Conservation (phyloP, 225 moss, liverwort and hornwort genomes). For the Polytrichum commune region DNA sequence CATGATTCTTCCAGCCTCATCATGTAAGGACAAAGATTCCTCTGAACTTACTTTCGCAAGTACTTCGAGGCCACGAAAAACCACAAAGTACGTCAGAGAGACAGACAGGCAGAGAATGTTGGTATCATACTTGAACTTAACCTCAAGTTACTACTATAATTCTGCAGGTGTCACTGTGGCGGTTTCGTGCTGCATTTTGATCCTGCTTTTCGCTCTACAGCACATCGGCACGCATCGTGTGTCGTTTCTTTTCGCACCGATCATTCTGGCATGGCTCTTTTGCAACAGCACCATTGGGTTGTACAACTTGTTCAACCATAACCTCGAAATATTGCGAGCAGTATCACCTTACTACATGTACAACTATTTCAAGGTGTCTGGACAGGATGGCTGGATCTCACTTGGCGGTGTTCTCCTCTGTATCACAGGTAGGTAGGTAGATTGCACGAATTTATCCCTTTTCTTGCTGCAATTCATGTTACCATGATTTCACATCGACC, state of each 20-base stretch:
- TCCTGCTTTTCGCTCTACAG: conserved; percentile 67
- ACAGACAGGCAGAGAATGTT: too few species aligned
- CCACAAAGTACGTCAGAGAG: too few species aligned
- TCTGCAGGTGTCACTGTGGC: conserved; percentile 55
- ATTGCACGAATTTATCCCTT: neutral
- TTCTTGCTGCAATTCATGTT: neutral
- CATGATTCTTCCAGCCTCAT: too few species aligned
- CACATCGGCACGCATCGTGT: conserved; percentile 69
- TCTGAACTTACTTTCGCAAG: too few species aligned
- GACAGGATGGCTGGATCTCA: conserved; percentile 69
- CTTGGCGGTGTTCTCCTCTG: conserved; percentile 83
- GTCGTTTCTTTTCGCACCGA: conserved; percentile 77
- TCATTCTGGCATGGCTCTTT: conserved; percentile 69
- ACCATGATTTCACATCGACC: too few species aligned
- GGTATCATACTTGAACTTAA: too few species aligned
- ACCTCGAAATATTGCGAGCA: conserved; percentile 58
- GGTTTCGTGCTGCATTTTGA: conserved; percentile 64
- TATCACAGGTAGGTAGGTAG: conserved; percentile 65
- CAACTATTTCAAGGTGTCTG: conserved; percentile 57
- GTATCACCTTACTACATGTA: conserved; percentile 66
- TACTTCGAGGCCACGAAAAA: too few species aligned
- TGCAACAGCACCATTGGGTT: conserved; percentile 54
- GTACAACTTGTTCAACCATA: conserved; percentile 50
- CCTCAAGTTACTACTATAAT: too few species aligned
- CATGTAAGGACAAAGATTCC: too few species aligned